A percentile compares a stretch with the other conserved stretches of the same genome.
Evolutionary conservation across 345 rosid species (phyloP).

Genomic region (Sisymbrium irio): DNA sequence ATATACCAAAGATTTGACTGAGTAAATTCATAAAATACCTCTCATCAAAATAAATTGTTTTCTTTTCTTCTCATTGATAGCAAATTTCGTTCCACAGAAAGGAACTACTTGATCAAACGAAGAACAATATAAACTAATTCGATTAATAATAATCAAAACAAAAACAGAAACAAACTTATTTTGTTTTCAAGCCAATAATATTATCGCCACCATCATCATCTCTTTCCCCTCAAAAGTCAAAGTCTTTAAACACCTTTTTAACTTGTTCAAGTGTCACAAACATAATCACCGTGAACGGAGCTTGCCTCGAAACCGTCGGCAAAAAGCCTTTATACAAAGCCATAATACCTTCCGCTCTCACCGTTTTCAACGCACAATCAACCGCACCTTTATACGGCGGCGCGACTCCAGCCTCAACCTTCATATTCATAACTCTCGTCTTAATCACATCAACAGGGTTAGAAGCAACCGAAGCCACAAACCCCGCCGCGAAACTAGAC

Average conservation of each 20-base stretch:
- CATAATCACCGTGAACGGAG: constrained; percentile 82
- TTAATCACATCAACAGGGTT: constrained; percentile 91
- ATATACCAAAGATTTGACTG: background rate
- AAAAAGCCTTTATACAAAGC: constrained; percentile 82
- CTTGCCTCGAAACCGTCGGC: constrained; percentile 81
- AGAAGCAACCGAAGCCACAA: constrained; percentile 73
- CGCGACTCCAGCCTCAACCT: constrained; percentile 55
- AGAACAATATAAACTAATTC: constrained; percentile 1
- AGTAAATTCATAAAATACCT: background rate
- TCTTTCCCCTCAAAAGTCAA: constrained; percentile 31
- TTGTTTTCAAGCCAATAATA: background rate
- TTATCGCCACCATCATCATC: constrained; percentile 14
- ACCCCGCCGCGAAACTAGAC: constrained; percentile 84
- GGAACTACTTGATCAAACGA: background rate
- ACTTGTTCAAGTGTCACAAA: constrained; percentile 85
- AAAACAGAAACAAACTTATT: background rate
- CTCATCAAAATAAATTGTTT: background rate
- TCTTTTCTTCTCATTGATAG: background rate
- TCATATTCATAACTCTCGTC: constrained; percentile 90
- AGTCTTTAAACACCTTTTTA: constrained; percentile 61
- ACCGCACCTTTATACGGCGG: constrained; percentile 71
- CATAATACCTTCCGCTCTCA: constrained; percentile 72
- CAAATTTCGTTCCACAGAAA: background rate
- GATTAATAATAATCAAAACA: background rate
- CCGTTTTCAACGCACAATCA: constrained; percentile 79